phyloP scores from a whole-genome alignment of 2,329 filamentous ascomycete species.

The Sphaerostilbella broomeana region DNA sequence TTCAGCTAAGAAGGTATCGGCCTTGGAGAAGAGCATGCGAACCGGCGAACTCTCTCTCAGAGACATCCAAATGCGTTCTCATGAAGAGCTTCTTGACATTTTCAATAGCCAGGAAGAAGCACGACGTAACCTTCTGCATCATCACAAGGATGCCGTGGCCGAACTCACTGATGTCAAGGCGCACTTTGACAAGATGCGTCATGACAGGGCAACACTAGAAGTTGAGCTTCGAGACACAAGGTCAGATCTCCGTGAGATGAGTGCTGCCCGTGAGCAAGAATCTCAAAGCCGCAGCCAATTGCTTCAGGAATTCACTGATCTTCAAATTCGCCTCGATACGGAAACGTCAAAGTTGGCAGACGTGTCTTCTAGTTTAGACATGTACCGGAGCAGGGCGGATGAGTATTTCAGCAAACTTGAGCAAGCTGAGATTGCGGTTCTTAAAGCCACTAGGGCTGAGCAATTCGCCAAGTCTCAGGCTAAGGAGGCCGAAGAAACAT shows the following conservation, averaged over 20 bases:
- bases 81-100: conserved; percentile 88
- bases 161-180: conserved; percentile 83
- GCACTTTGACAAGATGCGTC: conserved; percentile 80
- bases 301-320: conserved; percentile 83
- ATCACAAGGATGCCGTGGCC: conserved; percentile 76
- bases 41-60: conserved; percentile 82
- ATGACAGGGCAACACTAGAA: conserved; percentile 71
- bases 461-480: conserved; percentile 90
- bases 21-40: conserved; percentile 77
- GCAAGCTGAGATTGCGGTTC: conserved; percentile 89
- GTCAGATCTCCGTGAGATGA: conserved; percentile 78
- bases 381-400: conserved; percentile 89
- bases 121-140: conserved; percentile 70
- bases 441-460: conserved; percentile 86
- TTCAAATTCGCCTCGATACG: conserved; percentile 87
- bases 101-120: conserved; percentile 92
- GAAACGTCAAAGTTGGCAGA: conserved; percentile 82
- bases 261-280: conserved; percentile 75
- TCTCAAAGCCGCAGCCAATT: conserved; percentile 80
- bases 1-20: conserved; percentile 84
- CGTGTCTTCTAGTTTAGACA: conserved; percentile 70
- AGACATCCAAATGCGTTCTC: conserved; percentile 86
- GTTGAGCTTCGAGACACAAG: conserved; percentile 79
- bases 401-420: conserved; percentile 97
- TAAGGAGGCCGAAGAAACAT: conserved; percentile 85